Percentiles rank a stretch among this genome's conserved stretches.
These are phyloP conservation scores for Naganishia sp. DNA, from an alignment of 1,284 basidiomycete species.

Conservation along the genomic window DNA sequence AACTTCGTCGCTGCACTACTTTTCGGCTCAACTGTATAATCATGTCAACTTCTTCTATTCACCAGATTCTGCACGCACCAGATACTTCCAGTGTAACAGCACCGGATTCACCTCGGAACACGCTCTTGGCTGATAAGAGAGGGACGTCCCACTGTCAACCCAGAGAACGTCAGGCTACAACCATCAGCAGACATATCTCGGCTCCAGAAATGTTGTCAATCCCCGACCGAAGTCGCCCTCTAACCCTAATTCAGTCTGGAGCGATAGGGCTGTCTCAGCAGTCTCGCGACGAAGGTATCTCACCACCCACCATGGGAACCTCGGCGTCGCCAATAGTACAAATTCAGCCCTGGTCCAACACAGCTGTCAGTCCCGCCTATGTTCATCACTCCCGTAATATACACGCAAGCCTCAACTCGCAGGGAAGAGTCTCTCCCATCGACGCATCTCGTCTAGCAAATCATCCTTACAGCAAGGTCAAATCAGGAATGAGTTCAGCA, in stretches of 20 bases:
- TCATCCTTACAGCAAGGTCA: conserved; percentile 17
- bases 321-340: conserved; percentile 10
- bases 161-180: neutral
- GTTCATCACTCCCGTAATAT: neutral
- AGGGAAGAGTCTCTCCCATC: conserved; percentile 16
- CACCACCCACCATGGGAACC: neutral
- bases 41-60: conserved; percentile 12
- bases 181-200: neutral
- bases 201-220: neutral
- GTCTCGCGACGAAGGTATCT: neutral
- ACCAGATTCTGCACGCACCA: neutral
- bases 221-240: neutral
- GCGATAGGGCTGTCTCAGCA: neutral
- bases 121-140: neutral
- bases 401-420: neutral
- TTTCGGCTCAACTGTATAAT: neutral
- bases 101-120: neutral
- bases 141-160: neutral
- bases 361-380: conserved; percentile 1
- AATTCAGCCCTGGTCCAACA: conserved; percentile 1
- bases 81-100: no score
- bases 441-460: conserved; percentile 11
- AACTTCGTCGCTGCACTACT: neutral
- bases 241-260: neutral
- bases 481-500: neutral